Base-by-base conservation (phyloP, 1,139 yeast species). In the Tardiomyces depauwii region DNA sequence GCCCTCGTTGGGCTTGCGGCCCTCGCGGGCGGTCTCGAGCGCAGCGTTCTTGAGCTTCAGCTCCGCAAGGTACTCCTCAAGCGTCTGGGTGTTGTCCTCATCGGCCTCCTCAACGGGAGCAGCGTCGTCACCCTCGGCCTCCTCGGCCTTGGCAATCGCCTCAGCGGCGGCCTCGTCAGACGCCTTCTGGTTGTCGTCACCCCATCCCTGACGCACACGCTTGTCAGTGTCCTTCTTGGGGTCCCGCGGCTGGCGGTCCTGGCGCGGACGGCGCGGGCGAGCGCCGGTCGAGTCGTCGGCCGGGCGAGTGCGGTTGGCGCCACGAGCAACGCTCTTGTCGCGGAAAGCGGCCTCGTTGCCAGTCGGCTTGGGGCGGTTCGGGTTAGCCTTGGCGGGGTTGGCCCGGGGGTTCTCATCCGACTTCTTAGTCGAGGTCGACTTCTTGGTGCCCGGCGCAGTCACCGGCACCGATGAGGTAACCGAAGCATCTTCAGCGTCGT, bases 271-370 rank as follows among this genome's bases (percentile, higher is more conserved):
- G 66, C 58, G 55, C 76, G 69, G 47, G 65, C 86, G 80, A 51
- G 74, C 82, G 54, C 78, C 72, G 56, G 76, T 77, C 50, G 75
- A 67, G 47, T 54, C 57, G 65, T 70, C 55, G 43, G 61, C 65
- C 41, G 56, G 59, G 44, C 60, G 57, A 42, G 60, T 54, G 53
- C 63, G 79, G 89, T 89, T 89, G 74, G 80, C 70, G 52, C 66
- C 53, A 58, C 79, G 74, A 57, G 80, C 80, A 52, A 73, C 78
- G 64, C 68, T 62, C 74, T 78, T 81, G 77, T 74, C 79, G 71
- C 77, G 83, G 68, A 81, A 71, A 54, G 94, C 95, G 61, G 87
- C 95, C 64, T 88, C 96, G 74, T 87, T 89, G 67, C 95, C 95
- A 48, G 59, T 69, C 50, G 80, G 71, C 67, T 76, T 76, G 64